phyloP scores from a whole-genome alignment of 805 yeast genomes.

The Ogataea polymorpha region DNA sequence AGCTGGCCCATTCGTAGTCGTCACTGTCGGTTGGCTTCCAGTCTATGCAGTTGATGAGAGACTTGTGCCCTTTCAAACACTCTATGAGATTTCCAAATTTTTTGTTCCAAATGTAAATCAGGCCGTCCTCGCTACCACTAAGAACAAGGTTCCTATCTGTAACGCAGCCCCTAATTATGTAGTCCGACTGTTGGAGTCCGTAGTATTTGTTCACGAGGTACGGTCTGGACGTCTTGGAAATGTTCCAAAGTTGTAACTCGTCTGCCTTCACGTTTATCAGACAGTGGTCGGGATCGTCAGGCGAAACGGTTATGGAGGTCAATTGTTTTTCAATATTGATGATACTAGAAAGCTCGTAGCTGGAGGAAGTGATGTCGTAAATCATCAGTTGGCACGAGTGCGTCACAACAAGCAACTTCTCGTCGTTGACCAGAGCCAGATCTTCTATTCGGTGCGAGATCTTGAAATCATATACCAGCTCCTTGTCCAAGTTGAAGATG shows the following conservation, averaged over 20 bases:
- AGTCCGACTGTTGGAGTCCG: constrained; percentile 71
- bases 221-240: constrained; percentile 45
- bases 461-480: constrained; percentile 23
- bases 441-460: constrained; percentile 55
- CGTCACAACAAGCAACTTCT: constrained; percentile 59
- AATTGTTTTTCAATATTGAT: constrained; percentile 54
- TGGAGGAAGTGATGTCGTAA: constrained; percentile 42
- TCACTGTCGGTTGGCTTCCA: constrained; percentile 46
- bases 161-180: constrained; percentile 71
- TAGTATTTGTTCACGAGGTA: constrained; percentile 55
- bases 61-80: constrained; percentile 59
- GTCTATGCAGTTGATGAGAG: constrained; percentile 72
- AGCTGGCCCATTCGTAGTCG: constrained; percentile 58
- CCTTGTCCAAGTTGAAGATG: constrained; percentile 40
- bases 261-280: constrained; percentile 69
- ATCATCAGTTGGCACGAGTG: constrained; percentile 60
- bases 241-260: constrained; percentile 81
- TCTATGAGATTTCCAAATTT: constrained; percentile 64
- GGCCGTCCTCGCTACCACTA: constrained; percentile 84
- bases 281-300: constrained; percentile 46
- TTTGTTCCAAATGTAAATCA: constrained; percentile 74
- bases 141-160: constrained; percentile 71
- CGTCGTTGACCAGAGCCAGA: constrained; percentile 63
- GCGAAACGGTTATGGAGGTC: constrained; percentile 62
- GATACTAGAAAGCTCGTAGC: constrained; percentile 28